Evolutionary conservation across 495 filamentous ascomycete genomes (phyloP).

Genomic region (Xylaria scruposa): DNA sequence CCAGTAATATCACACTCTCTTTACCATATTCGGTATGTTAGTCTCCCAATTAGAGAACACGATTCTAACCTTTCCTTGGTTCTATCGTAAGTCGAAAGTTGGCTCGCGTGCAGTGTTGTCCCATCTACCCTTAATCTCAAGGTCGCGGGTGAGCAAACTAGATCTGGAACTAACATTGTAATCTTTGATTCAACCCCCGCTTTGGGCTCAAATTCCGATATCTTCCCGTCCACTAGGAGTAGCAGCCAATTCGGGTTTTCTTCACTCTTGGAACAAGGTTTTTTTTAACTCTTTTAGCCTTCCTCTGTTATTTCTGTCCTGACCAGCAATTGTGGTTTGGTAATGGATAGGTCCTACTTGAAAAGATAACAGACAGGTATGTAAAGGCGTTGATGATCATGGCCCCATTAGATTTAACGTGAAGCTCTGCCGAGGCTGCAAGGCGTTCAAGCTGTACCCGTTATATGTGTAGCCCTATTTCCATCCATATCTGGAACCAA

Average conservation of each 20-base stretch:
- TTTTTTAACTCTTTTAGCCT: neutral
- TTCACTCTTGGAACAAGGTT: too few species aligned
- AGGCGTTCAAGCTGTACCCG: neutral
- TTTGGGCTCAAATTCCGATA: slow-evolving; percentile 49
- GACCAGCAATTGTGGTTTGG: neutral
- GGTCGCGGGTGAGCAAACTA: slow-evolving; percentile 17
- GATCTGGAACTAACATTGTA: neutral
- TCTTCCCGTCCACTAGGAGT: slow-evolving; percentile 28
- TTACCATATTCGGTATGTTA: neutral
- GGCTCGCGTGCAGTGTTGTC: neutral
- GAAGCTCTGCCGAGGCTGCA: slow-evolving; percentile 2
- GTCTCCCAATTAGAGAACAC: neutral
- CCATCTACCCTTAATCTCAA: slow-evolving; percentile 27
- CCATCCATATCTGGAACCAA: neutral
- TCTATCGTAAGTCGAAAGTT: neutral
- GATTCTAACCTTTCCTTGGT: neutral
- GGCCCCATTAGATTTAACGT: neutral
- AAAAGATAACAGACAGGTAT: neutral
- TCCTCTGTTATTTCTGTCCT: neutral
- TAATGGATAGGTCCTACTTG: neutral
- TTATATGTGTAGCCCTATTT: neutral
- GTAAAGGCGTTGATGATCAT: neutral
- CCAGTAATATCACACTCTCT: neutral
- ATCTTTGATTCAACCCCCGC: slow-evolving; percentile 48
- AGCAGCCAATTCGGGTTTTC: slow-evolving; percentile 30